These are phyloP conservation scores for Globisporangium canariense DNA, from an alignment of 352 stramenopile genomes.

Conservation along the genomic window DNA sequence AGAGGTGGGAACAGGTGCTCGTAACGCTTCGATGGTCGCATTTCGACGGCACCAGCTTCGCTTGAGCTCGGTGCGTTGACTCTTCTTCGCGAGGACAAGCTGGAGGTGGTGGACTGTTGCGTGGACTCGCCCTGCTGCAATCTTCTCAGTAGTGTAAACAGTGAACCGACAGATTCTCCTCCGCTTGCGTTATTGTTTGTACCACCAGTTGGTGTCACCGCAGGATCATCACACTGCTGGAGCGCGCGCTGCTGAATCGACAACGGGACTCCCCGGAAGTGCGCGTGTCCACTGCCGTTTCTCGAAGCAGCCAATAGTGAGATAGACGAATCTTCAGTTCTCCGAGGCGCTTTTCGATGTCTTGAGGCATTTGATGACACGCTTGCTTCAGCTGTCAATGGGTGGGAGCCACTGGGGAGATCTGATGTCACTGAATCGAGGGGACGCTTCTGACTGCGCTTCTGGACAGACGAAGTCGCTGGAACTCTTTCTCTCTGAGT, in stretches of 20 bases:
- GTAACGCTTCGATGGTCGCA: constrained; percentile 37
- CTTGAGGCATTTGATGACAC: not conserved
- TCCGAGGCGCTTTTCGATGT: not conserved
- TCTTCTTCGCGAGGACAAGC: not conserved
- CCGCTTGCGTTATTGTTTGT: not conserved
- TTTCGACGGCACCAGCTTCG: not conserved
- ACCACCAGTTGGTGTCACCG: not conserved
- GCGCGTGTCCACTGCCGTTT: not conserved
- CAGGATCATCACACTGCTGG: not conserved
- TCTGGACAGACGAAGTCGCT: not conserved
- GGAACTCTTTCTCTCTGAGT: not conserved
- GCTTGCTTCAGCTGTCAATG: not conserved
- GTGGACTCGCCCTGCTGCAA: not conserved
- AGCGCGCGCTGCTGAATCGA: constrained; percentile 13
- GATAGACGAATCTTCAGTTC: not conserved
- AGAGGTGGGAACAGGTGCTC: constrained; percentile 41
- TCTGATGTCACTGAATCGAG: not conserved
- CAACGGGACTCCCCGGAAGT: constrained; percentile 11
- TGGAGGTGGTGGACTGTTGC: not conserved
- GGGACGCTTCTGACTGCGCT: constrained; percentile 4
- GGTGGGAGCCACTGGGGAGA: not conserved
- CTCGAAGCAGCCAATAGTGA: not conserved
- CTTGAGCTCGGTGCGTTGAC: not conserved
- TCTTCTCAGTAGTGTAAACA: not conserved
- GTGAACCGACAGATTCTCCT: not conserved